Base-by-base conservation (phyloP, 768 basidiomycete species). In the Flagelloscypha sp. region DNA sequence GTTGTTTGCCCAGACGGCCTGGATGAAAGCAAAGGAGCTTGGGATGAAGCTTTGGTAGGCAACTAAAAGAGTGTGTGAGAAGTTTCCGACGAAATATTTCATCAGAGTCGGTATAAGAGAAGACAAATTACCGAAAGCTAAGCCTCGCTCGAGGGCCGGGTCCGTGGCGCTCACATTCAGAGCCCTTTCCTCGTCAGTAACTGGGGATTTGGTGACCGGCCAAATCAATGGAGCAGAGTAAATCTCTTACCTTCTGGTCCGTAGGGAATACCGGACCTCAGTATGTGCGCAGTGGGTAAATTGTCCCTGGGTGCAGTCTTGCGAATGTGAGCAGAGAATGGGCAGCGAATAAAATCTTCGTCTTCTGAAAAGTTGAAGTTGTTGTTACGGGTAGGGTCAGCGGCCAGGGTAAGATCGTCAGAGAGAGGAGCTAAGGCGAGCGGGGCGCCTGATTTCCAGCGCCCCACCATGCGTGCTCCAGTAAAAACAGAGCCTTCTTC, bases 181-280 rank as follows among this genome's bases (percentile, higher is more conserved):
- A n/a, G n/a, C n/a, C n/a, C n/a, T n/a, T n/a, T n/a, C n/a, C n/a
- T n/a, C n/a, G n/a, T n/a, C n/a, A n/a, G n/a, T n/a, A n/a, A n/a
- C n/a, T n/a, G n/a, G n/a, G n/a, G n/a, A n/a, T n/a, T n/a, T n/a
- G n/a, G n/a, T n/a, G n/a, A n/a, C n/a, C n/a, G n/a, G n/a, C n/a
- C n/a, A n/a, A n/a, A n/a, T n/a, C n/a, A n/a, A n/a, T n/a, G n/a
- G n/a, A n/a, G n/a, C n/a, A n/a, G n/a, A n/a, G n/a, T n/a, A n/a
- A n/a, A n/a, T n/a, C n/a, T n/a, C n/a, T n/a, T n/a, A n/a, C n/a
- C 52, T 42, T 61, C 55, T 5, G 45, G 36, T 8, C 63, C 62
- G 33, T 59, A 63, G 10, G 61, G 59, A 36, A 60, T 56, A 13
- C 58, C 57, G 5, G 47, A 38, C 15, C 60, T 53, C 10, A 59